Conservation (phyloP, 345 rosid genomes). For the Clausena lansium region DNA sequence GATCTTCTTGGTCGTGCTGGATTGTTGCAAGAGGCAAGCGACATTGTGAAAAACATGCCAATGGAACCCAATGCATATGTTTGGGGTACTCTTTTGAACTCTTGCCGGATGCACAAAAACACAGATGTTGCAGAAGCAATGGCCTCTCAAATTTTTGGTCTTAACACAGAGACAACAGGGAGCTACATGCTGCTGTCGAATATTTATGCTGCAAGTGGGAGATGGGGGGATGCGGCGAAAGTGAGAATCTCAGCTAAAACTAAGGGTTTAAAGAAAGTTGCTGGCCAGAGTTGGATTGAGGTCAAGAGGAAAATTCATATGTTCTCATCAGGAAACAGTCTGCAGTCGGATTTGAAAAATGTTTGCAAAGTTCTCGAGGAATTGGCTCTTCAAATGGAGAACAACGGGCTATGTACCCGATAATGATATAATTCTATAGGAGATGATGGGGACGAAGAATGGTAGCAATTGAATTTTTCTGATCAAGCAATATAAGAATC, state of each 20-base stretch:
- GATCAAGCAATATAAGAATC: neutral
- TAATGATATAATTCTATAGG: neutral
- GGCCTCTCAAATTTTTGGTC: slow-evolving; percentile 38
- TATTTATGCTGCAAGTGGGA: slow-evolving; percentile 64
- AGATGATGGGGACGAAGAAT: neutral
- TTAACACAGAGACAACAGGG: slow-evolving; percentile 38
- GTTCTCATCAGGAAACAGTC: slow-evolving; percentile 47
- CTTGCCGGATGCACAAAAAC: slow-evolving; percentile 64
- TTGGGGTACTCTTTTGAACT: slow-evolving; percentile 71
- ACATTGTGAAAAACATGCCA: slow-evolving; percentile 61
- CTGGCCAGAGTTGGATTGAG: slow-evolving; percentile 72
- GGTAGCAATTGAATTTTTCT: neutral
- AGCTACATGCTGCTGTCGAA: slow-evolving; percentile 63
- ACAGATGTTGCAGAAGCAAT: slow-evolving; percentile 42
- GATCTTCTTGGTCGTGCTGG: slow-evolving; percentile 77
- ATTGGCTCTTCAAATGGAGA: slow-evolving; percentile 36
- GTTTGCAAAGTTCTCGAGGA: slow-evolving; percentile 29
- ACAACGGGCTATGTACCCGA: neutral
- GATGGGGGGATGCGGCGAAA: slow-evolving; percentile 67
- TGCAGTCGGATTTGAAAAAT: slow-evolving; percentile 24
- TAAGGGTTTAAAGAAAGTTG: slow-evolving; percentile 66
- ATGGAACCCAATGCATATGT: slow-evolving; percentile 57
- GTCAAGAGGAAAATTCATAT: slow-evolving; percentile 44
- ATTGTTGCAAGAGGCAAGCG: slow-evolving; percentile 54
- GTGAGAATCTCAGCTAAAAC: slow-evolving; percentile 57